Evolutionary conservation across 768 basidiomycete genomes (phyloP), one percentile per base, ranked within the genome.

Genomic region (Leucosporidium yakuticum): DNA sequence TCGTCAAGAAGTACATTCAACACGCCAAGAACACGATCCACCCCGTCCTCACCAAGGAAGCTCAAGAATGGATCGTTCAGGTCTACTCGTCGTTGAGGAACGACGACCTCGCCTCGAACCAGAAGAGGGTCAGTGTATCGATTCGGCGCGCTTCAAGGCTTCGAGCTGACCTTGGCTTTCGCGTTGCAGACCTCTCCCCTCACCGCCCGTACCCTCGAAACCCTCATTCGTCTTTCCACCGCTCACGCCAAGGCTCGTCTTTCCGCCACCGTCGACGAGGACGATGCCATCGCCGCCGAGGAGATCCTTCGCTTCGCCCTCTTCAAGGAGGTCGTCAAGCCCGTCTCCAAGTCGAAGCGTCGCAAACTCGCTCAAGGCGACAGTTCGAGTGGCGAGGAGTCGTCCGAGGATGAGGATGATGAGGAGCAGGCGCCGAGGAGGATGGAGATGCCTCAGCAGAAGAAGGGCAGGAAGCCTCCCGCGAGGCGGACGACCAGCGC

Each of bases 1-100:
- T 99, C 77, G 87, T 99, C 78, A 99, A 99, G 81, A 98, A 97
- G 80, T 98, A 94, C 75, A 89, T 99, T 65, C 95, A 98, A 79
- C 97, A 97, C 75, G 90, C 95, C 53, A 98, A 97, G 81, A 89
- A 86, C 79, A 87, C 88, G 75, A 83, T 87, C 23, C 84, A 88
- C 65, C 96, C 96, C 2, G 86, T 84, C 29, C 80, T 98, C 71
- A 95, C 91, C 11, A 88, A 92, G 77, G 92, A 90, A 50, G 96
- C 96, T 8, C 91, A 94, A 65, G 93, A 96, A 77, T 85, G 88
- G 78, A 97, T 99, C 70, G 89, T 95, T 50, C 85, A 89, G 58
- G 89, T 94, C 48, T 99, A 98, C 79, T 87, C 92, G 58, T 88
- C 83, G 60, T 83, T 99, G 73, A 83, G 96, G 63, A 98, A 98